phyloP scores from a whole-genome alignment of 495 filamentous ascomycete species.

The Xanthoparmelia taractica region DNA sequence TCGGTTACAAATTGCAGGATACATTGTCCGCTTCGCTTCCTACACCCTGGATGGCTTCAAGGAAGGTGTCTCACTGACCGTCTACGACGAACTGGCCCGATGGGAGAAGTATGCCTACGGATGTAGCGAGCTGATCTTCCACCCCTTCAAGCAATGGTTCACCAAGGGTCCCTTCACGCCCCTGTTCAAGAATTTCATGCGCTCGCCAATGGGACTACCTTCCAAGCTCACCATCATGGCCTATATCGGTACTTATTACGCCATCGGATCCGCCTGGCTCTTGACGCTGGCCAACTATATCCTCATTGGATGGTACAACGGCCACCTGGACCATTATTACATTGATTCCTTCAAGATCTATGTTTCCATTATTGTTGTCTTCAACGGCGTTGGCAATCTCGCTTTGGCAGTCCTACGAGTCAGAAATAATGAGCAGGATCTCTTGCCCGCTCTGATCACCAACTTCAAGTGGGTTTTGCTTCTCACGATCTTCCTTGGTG shows the following conservation, averaged over 20 bases:
- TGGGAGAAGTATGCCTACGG: constrained; percentile 88
- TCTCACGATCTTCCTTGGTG: constrained; percentile 42
- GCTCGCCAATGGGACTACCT: constrained; percentile 65
- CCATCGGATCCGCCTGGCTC: constrained; percentile 71
- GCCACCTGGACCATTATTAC: constrained; percentile 41
- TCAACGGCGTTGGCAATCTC: constrained; percentile 40
- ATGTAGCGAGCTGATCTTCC: constrained; percentile 77
- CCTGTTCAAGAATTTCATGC: constrained; percentile 63
- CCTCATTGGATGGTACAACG: constrained; percentile 52
- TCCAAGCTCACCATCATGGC: constrained; percentile 75
- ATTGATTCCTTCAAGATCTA: constrained; percentile 43
- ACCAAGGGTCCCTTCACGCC: constrained; percentile 60
- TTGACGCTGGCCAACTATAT: constrained; percentile 74
- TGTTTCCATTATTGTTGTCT: constrained; percentile 43
- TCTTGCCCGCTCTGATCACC: constrained; percentile 29
- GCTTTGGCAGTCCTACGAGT: constrained; percentile 41
- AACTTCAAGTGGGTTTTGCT: constrained; percentile 44
- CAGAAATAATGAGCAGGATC: constrained; percentile 33
- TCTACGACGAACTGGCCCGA: constrained; percentile 74
- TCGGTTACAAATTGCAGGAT: constrained; percentile 63
- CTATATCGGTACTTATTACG: constrained; percentile 85
- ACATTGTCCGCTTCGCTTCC: constrained; percentile 64
- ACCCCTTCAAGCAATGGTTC: constrained; percentile 47
- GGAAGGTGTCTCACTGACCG: constrained; percentile 75
- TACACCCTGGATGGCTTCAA: constrained; percentile 73